Conservation (phyloP, 2,329 filamentous ascomycete genomes). For the Phyllosticta paracitricarpa region DNA sequence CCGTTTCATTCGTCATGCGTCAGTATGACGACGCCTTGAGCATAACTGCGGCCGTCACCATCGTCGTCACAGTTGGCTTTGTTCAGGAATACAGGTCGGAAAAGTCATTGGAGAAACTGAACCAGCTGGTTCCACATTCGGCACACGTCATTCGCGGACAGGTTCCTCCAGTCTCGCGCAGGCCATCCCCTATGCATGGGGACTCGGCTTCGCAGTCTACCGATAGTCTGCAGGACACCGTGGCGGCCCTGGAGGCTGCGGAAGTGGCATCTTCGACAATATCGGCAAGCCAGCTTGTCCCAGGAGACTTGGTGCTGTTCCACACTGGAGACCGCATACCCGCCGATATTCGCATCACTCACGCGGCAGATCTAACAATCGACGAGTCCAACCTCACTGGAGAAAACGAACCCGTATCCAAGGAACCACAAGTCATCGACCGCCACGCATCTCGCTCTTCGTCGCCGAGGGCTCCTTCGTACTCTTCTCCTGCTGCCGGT, state of each 20-base stretch:
- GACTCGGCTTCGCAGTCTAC: constrained; percentile 15
- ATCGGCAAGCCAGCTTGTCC: constrained; percentile 76
- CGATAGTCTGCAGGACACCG: constrained; percentile 39
- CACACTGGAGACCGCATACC: constrained; percentile 94
- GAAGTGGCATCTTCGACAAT: constrained; percentile 74
- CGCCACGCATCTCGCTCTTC: constrained; percentile 12
- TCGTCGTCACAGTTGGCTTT: constrained; percentile 92
- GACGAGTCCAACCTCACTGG: constrained; percentile 96
- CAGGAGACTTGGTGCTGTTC: constrained; percentile 86
- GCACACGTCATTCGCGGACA: constrained; percentile 76
- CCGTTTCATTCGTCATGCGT: constrained; percentile 78
- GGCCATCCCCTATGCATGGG: neutral
- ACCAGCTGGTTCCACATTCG: constrained; percentile 86
- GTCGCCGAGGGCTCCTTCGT: constrained; percentile 45
- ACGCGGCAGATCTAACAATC: constrained; percentile 80
- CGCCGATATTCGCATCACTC: constrained; percentile 88
- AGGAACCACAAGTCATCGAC: constrained; percentile 56
- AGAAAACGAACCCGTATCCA: constrained; percentile 85
- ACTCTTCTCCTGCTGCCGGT: constrained; percentile 48
- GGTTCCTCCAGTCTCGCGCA: constrained; percentile 10
- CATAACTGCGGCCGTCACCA: constrained; percentile 91
- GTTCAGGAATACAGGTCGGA: constrained; percentile 96
- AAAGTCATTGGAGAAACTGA: constrained; percentile 91
- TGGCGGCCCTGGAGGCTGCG: constrained; percentile 51
- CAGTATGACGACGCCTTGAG: constrained; percentile 93